Evolutionary conservation across 306 rosid species (phyloP).

Genomic region (Cucurbita argyrosperma): DNA sequence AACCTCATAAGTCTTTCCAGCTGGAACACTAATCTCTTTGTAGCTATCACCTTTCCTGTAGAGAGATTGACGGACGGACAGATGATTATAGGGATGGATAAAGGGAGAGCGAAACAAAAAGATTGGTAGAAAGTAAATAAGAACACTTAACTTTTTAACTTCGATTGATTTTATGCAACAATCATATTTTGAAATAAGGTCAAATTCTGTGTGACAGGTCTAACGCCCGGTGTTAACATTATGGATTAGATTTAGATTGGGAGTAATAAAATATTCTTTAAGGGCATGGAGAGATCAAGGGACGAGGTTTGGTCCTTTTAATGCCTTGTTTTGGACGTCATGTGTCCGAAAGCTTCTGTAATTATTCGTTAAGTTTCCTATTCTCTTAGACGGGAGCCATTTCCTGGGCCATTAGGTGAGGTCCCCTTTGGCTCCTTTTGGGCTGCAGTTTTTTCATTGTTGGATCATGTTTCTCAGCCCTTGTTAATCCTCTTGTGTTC

Average conservation of each 20-base stretch:
- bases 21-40: constrained; percentile 62
- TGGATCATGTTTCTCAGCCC: background rate
- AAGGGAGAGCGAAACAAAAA: background rate
- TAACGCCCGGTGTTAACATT: background rate
- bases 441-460: background rate
- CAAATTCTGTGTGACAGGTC: background rate
- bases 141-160: background rate
- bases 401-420: background rate
- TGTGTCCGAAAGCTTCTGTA: background rate
- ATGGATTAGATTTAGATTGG: background rate
- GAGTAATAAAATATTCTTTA: background rate
- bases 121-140: background rate
- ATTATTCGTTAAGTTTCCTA: background rate
- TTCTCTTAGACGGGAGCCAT: background rate
- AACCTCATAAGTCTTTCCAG: constrained; percentile 87
- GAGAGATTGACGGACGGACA: background rate
- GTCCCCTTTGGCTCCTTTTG: background rate
- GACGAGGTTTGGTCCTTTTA: background rate
- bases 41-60: constrained; percentile 57
- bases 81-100: background rate
- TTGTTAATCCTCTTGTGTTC: background rate
- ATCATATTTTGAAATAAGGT: background rate
- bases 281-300: background rate
- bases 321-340: background rate
- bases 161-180: background rate